Evolutionary conservation across 495 filamentous ascomycete genomes (phyloP).

Genomic region (Penicillium roqueforti): DNA sequence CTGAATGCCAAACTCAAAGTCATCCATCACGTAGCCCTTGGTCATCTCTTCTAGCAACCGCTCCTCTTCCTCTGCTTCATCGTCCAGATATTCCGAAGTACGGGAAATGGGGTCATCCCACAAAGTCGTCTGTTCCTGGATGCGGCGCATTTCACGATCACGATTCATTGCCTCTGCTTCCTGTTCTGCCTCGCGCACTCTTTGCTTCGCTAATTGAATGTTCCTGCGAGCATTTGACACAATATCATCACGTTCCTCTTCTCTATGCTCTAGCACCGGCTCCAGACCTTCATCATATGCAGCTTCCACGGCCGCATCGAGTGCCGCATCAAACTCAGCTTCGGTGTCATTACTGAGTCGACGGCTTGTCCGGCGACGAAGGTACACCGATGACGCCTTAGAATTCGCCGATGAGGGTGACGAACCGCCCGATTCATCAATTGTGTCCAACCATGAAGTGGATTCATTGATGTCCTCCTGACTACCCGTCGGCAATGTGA

Average conservation of each 20-base stretch:
- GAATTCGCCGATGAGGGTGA: slow-evolving; percentile 79
- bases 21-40: slow-evolving; percentile 78
- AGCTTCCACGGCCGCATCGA: slow-evolving; percentile 94
- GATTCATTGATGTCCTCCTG: slow-evolving; percentile 62
- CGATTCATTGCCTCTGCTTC: slow-evolving; percentile 64
- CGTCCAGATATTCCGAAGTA: slow-evolving; percentile 53
- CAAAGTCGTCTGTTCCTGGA: slow-evolving; percentile 31
- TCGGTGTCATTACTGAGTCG: slow-evolving; percentile 72
- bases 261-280: slow-evolving; percentile 50
- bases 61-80: slow-evolving; percentile 89
- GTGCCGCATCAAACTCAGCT: slow-evolving; percentile 89
- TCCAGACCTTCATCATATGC: slow-evolving; percentile 93
- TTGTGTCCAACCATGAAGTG: slow-evolving; percentile 92
- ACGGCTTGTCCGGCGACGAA: slow-evolving; percentile 63
- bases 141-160: slow-evolving; percentile 38
- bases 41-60: slow-evolving; percentile 91
- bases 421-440: slow-evolving; percentile 89
- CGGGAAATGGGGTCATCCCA: slow-evolving; percentile 29
- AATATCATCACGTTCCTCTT: slow-evolving; percentile 37
- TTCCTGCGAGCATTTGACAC: slow-evolving; percentile 60
- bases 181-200: slow-evolving; percentile 70
- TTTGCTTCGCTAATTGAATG: slow-evolving; percentile 74
- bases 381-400: slow-evolving; percentile 62
- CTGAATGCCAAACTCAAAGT: slow-evolving; percentile 74
- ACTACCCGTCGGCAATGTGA: slow-evolving; percentile 1